These are phyloP conservation scores for Neofusicoccum parvum DNA, from an alignment of 2,329 filamentous ascomycete species.

Conservation along the genomic window DNA sequence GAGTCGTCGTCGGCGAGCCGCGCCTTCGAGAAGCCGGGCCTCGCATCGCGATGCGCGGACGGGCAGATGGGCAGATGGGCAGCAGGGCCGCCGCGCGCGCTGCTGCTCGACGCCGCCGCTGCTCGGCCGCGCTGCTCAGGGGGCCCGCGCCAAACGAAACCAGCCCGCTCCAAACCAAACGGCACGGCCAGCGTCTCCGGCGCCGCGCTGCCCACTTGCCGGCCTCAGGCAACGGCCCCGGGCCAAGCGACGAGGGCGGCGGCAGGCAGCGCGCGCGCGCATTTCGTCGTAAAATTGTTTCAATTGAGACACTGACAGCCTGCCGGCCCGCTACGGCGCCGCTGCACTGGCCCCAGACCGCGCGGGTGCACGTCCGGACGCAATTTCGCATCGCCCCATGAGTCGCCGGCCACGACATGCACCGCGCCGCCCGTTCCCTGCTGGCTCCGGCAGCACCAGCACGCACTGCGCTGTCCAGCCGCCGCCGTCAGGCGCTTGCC, in stretches of 20 bases:
- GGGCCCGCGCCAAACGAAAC: background rate
- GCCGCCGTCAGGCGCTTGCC: background rate
- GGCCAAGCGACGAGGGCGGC: background rate
- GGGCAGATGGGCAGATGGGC: too few species aligned
- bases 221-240: background rate
- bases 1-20: constrained; percentile 3
- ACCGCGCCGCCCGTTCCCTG: background rate
- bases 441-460: background rate
- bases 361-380: constrained; percentile 10
- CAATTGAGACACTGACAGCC: background rate
- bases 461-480: background rate
- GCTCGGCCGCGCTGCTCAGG: background rate
- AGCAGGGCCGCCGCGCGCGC: background rate
- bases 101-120: too few species aligned
- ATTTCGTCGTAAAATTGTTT: background rate
- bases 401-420: constrained; percentile 14
- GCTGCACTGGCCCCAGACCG: background rate
- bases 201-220: background rate
- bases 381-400: constrained; percentile 15
- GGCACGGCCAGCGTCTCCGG: too few species aligned
- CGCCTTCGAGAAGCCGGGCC: constrained; percentile 16
- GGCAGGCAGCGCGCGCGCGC: background rate
- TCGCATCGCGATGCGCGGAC: background rate
- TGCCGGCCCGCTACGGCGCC: constrained; percentile 2
- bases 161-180: background rate